Conservation (phyloP, 225 moss, liverwort and hornwort genomes). For the Sphagnum tenellum region DNA sequence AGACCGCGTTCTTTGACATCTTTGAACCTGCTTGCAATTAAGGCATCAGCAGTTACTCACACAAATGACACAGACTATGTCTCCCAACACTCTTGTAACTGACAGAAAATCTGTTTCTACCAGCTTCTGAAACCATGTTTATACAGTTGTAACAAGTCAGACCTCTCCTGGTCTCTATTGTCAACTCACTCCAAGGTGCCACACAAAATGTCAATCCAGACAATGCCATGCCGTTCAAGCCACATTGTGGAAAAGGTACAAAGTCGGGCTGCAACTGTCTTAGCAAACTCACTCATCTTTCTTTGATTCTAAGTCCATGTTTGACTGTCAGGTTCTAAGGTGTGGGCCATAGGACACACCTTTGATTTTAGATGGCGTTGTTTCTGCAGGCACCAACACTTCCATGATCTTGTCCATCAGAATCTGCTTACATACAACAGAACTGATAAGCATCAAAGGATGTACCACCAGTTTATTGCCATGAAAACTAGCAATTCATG, state of each 20-base stretch:
- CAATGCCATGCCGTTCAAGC: background rate
- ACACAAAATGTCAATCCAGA: background rate
- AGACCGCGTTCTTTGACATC: slow-evolving; percentile 52
- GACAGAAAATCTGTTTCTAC: background rate
- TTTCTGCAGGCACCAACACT: slow-evolving; percentile 74
- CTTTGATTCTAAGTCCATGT: background rate
- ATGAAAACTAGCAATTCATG: no score
- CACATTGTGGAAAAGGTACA: no score
- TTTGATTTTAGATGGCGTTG: slow-evolving; percentile 44
- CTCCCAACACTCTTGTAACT: no score
- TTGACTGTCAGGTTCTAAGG: background rate
- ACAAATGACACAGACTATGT: background rate
- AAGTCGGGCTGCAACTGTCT: background rate
- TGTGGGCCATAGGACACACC: slow-evolving; percentile 26
- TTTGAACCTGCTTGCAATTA: slow-evolving; percentile 32
- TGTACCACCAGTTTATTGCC: no score
- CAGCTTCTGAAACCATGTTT: background rate
- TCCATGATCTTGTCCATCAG: slow-evolving; percentile 99
- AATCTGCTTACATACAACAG: slow-evolving; percentile 36
- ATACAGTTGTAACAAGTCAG: background rate
- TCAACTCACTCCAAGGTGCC: background rate
- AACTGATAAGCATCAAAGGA: no score
- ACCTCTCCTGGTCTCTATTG: background rate
- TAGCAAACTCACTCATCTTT: background rate
- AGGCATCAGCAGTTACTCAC: background rate